Percentiles rank a stretch among this genome's conserved stretches.
Evolutionary conservation across 768 basidiomycete species (phyloP).

Genomic region (Hygrocybe punicea): DNA sequence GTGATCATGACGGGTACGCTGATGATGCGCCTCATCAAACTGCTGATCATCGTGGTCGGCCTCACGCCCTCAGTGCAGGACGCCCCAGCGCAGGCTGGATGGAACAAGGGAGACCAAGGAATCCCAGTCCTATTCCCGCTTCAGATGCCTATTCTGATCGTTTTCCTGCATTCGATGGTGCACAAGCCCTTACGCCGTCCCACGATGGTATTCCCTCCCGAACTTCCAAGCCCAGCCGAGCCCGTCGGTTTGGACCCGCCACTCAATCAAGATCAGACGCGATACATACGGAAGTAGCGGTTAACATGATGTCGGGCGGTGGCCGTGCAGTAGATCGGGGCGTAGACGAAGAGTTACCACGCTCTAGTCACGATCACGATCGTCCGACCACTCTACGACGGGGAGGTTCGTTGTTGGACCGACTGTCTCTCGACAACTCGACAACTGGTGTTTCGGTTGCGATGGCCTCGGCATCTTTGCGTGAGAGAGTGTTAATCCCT

Average conservation of each 20-base stretch:
- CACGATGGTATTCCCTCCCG: neutral
- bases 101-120: neutral
- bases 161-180: neutral
- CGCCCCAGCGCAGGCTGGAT: neutral
- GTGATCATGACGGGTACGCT: constrained; percentile 5
- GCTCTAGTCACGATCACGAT: constrained; percentile 4
- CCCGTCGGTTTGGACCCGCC: constrained; percentile 6
- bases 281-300: neutral
- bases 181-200: neutral
- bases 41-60: neutral
- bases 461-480: constrained; percentile 28
- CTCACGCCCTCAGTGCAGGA: neutral
- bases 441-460: constrained; percentile 11
- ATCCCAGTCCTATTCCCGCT: neutral
- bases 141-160: neutral
- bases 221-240: neutral
- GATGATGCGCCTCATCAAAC: constrained; percentile 2
- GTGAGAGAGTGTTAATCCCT: constrained; percentile 40
- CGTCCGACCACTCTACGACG: constrained; percentile 17
- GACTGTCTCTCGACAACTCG: constrained; percentile 28
- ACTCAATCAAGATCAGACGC: neutral
- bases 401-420: constrained; percentile 33
- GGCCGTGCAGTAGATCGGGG: neutral
- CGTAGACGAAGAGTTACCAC: neutral
- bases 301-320: neutral